Evolutionary conservation across 805 yeast species (phyloP).

Genomic region (Debaryomyces castellii): DNA sequence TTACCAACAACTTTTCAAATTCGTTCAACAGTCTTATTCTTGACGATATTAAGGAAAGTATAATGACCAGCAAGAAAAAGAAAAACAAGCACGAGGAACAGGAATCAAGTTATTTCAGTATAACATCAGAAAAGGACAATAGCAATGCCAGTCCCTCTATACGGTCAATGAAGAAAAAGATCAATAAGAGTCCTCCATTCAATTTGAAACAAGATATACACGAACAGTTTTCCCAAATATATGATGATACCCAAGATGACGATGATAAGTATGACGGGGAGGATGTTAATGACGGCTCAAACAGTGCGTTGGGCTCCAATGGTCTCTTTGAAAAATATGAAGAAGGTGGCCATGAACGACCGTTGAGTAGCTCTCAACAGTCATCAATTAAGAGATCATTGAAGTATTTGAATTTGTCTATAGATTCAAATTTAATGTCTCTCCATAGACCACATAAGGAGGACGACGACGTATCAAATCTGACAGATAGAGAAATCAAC

Average conservation of each 20-base stretch:
- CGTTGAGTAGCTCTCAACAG: constrained; percentile 7
- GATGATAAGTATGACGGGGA: background rate
- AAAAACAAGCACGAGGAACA: constrained; percentile 1
- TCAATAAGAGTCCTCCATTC: constrained; percentile 44
- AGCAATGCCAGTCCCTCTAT: background rate
- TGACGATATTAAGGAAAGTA: constrained; percentile 32
- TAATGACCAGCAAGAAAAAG: constrained; percentile 1
- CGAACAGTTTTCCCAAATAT: constrained; percentile 1
- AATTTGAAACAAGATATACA: constrained; percentile 30
- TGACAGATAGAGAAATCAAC: constrained; percentile 18
- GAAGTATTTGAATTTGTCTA: constrained; percentile 40
- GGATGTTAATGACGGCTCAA: background rate
- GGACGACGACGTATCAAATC: background rate
- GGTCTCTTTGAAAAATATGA: background rate
- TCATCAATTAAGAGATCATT: constrained; percentile 40
- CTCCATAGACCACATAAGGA: background rate
- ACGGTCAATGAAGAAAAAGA: constrained; percentile 11
- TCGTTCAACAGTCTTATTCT: constrained; percentile 43
- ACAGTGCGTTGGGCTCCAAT: background rate
- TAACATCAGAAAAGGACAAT: background rate
- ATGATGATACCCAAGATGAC: background rate
- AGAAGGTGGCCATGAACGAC: background rate
- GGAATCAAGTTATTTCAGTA: background rate
- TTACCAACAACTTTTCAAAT: constrained; percentile 39
- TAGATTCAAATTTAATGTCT: constrained; percentile 21